Conservation (phyloP, 2,329 filamentous ascomycete genomes). For the Tolypocladium ovalisporum region DNA sequence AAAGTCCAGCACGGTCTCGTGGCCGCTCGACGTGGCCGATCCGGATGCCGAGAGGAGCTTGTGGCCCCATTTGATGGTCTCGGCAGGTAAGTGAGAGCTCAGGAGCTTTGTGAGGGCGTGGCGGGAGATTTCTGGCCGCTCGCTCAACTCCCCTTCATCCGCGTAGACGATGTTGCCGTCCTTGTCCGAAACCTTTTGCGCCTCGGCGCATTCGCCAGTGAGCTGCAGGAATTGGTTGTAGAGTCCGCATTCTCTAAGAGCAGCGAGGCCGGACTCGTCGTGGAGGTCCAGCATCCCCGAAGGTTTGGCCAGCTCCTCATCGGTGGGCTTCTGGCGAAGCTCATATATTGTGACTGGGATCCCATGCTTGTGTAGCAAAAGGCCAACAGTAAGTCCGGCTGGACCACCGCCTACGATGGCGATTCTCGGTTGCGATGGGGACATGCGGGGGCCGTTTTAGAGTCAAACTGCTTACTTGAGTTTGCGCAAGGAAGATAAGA, state of each 20-base stretch:
- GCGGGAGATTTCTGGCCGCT: constrained; percentile 27
- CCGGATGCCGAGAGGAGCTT: constrained; percentile 7
- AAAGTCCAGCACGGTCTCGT: constrained; percentile 11
- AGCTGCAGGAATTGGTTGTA: constrained; percentile 28
- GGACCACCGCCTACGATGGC: constrained; percentile 35
- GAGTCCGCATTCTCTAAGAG: constrained; percentile 31
- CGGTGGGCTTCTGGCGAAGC: constrained; percentile 16
- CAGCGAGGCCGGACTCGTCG: constrained; percentile 29
- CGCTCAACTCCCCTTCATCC: constrained; percentile 7
- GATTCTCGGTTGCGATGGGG: constrained; percentile 12
- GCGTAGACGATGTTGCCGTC: constrained; percentile 11
- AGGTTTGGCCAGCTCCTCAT: constrained; percentile 13
- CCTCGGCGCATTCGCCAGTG: constrained; percentile 16
- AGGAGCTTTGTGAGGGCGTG: constrained; percentile 22
- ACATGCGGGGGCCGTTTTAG: constrained; percentile 13
- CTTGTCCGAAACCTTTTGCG: constrained; percentile 12
- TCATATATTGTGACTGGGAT: constrained; percentile 24
- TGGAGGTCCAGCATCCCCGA: constrained; percentile 39
- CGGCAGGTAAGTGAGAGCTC: constrained; percentile 14
- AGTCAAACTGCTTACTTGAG: background rate
- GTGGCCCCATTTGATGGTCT: constrained; percentile 8
- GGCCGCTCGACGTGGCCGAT: background rate
- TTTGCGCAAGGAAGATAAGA: background rate
- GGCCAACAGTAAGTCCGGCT: constrained; percentile 33
- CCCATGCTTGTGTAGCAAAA: constrained; percentile 28